A percentile compares a stretch with the other conserved stretches of the same genome.
These are phyloP conservation scores for Pseudogymnoascus sp. DNA, from an alignment of 2,329 filamentous ascomycete genomes.

Conservation along the genomic window DNA sequence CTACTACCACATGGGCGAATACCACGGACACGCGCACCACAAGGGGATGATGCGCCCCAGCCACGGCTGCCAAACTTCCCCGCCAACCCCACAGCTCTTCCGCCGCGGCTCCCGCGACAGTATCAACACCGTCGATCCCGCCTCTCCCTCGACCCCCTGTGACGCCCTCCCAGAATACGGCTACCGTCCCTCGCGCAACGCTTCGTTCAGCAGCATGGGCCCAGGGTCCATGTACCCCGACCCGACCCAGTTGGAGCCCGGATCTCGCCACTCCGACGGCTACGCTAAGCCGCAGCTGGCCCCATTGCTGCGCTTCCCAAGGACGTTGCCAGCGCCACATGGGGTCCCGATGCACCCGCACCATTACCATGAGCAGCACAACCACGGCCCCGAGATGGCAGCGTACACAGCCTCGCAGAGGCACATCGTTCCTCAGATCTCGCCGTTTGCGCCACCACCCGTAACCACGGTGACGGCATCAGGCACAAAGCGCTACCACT, in stretches of 20 bases:
- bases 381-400: neutral
- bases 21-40: neutral
- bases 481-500: conserved; percentile 59
- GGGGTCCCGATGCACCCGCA: neutral
- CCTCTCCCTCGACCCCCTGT: neutral
- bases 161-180: neutral
- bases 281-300: neutral
- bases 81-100: neutral
- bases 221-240: neutral
- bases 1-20: neutral
- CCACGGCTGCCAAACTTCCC: neutral
- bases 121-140: neutral
- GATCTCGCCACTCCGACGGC: neutral
- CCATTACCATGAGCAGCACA: neutral
- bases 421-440: neutral
- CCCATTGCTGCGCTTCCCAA: neutral
- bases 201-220: neutral
- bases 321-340: neutral
- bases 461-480: neutral
- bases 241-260: neutral
- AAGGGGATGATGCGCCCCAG: neutral
- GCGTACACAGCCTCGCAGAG: neutral
- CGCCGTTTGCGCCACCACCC: neutral
- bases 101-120: neutral
- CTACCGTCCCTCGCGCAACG: neutral